A percentile compares a stretch with the other conserved stretches of the same genome.
phyloP scores from a whole-genome alignment of 2,329 filamentous ascomycete species.

The Aspergillus jensenii region DNA sequence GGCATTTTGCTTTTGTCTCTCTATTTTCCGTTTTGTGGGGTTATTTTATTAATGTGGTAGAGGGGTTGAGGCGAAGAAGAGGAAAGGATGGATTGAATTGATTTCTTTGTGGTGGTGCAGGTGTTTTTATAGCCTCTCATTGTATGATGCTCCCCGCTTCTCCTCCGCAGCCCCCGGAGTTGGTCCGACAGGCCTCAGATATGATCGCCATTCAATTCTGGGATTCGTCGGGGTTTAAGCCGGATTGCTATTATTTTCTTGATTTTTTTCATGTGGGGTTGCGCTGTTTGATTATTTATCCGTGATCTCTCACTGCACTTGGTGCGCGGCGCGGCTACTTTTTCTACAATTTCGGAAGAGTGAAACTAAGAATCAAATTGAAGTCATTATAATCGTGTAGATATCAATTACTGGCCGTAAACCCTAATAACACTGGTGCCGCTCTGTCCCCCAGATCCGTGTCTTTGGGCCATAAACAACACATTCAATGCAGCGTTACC shows the following conservation, averaged over 20 bases:
- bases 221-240: background rate
- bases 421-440: slow-evolving; percentile 34
- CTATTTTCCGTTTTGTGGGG: background rate
- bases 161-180: slow-evolving; percentile 9
- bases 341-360: background rate
- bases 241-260: background rate
- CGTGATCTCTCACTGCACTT: background rate
- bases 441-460: slow-evolving; percentile 30
- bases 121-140: background rate
- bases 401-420: slow-evolving; percentile 22
- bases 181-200: slow-evolving; percentile 15
- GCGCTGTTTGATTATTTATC: background rate
- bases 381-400: background rate
- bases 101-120: background rate
- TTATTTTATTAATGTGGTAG: background rate
- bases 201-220: background rate
- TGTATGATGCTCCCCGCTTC: background rate
- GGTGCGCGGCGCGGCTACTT: background rate
- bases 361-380: background rate
- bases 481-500: slow-evolving; percentile 39
- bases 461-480: slow-evolving; percentile 31
- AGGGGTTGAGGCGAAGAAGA: background rate
- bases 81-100: background rate
- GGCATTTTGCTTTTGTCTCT: slow-evolving; percentile 22
- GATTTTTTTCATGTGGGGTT: background rate